phyloP scores from a whole-genome alignment of 2,329 filamentous ascomycete species.

The Apiospora pterosperma region DNA sequence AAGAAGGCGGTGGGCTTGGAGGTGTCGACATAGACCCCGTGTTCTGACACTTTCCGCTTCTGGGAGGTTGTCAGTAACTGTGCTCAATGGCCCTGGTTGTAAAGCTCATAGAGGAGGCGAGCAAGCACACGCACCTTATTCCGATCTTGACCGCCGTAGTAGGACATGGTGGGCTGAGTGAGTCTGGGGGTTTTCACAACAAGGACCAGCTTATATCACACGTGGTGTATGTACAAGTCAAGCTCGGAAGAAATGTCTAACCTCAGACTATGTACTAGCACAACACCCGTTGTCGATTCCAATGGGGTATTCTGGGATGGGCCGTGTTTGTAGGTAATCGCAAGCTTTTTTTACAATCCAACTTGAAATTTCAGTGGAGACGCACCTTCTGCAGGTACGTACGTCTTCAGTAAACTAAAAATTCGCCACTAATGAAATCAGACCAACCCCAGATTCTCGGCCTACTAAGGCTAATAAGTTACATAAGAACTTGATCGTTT shows the following conservation, averaged over 20 bases:
- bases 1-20: constrained; percentile 70
- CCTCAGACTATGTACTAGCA: not conserved
- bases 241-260: too few species aligned
- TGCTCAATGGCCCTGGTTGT: too few species aligned
- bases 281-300: not conserved
- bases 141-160: not conserved
- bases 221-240: not conserved
- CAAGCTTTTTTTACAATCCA: not conserved
- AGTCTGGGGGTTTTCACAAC: not conserved
- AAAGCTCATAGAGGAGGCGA: not conserved
- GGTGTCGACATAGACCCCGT: constrained; percentile 44
- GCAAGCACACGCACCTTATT: not conserved
- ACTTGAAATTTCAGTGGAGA: not conserved
- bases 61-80: constrained; percentile 19
- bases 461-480: too few species aligned
- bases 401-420: not conserved
- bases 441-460: too few species aligned
- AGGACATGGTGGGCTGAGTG: not conserved
- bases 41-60: constrained; percentile 49
- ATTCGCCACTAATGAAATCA: not conserved
- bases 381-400: not conserved
- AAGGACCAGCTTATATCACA: not conserved
- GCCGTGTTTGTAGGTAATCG: not conserved
- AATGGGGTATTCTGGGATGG: not conserved
- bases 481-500: too few species aligned